Conservation (phyloP, 2,329 filamentous ascomycete species). For the Phoma sp. region DNA sequence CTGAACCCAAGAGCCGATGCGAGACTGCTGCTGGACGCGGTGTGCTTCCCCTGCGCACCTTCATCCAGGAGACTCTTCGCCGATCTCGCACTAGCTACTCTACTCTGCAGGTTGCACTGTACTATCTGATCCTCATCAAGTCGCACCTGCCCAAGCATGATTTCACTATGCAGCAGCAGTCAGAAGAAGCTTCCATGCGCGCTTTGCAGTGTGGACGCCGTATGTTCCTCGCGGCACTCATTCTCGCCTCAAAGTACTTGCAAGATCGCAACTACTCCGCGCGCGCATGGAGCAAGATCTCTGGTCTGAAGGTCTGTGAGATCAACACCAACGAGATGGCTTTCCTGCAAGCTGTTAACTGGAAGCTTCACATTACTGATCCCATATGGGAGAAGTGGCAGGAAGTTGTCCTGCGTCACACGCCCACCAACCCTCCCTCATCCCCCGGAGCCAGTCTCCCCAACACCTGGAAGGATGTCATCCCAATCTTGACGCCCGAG, state of each 20-base stretch:
- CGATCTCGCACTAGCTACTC: slow-evolving; percentile 97
- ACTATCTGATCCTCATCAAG: slow-evolving; percentile 95
- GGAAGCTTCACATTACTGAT: slow-evolving; percentile 93
- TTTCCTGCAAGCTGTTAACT: slow-evolving; percentile 87
- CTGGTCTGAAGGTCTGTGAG: slow-evolving; percentile 88
- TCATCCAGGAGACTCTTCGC: slow-evolving; percentile 96
- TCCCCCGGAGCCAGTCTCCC: slow-evolving; percentile 47
- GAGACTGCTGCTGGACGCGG: slow-evolving; percentile 71
- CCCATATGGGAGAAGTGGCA: slow-evolving; percentile 91
- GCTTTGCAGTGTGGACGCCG: slow-evolving; percentile 93
- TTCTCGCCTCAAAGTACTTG: slow-evolving; percentile 95
- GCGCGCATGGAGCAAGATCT: slow-evolving; percentile 98
- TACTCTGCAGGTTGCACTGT: slow-evolving; percentile 93
- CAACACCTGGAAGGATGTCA: slow-evolving; percentile 56
- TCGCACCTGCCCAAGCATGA: slow-evolving; percentile 82
- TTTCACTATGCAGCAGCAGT: slow-evolving; percentile 82
- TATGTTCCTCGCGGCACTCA: slow-evolving; percentile 95
- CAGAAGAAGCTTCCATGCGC: slow-evolving; percentile 72
- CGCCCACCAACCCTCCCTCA: slow-evolving; percentile 61
- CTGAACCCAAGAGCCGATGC: slow-evolving; percentile 76
- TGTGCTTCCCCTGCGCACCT: slow-evolving; percentile 88
- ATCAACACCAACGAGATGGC: slow-evolving; percentile 97
- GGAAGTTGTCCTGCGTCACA: slow-evolving; percentile 86
- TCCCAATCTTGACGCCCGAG: slow-evolving; percentile 64
- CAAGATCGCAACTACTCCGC: slow-evolving; percentile 98